Percentiles rank a stretch among this genome's conserved stretches.
Conservation (phyloP, 441 rosid genomes). For the Melastoma candidum region DNA sequence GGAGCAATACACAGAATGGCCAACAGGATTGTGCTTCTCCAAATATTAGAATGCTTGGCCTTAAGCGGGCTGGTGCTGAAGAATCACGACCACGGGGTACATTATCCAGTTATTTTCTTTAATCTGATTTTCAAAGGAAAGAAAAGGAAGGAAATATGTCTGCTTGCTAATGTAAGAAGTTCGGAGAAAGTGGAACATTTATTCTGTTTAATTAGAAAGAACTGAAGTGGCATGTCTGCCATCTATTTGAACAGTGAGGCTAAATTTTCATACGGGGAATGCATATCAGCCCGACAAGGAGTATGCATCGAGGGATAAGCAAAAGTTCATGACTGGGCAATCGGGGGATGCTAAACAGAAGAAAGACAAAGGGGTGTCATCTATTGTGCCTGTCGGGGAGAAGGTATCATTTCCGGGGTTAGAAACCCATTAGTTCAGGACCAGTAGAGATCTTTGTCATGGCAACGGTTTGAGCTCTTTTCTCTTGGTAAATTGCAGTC, state of each 20-base stretch:
- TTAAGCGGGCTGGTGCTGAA: slow-evolving; percentile 27
- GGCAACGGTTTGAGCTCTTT: too few species aligned
- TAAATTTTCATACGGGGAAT: slow-evolving; percentile 32
- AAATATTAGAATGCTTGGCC: slow-evolving; percentile 31
- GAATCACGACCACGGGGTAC: slow-evolving; percentile 32
- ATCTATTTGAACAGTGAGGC: slow-evolving; percentile 6
- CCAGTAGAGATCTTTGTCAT: too few species aligned
- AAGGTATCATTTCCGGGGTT: slow-evolving; percentile 30
- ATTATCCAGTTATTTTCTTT: neutral
- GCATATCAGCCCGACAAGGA: slow-evolving; percentile 29
- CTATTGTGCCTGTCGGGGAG: slow-evolving; percentile 26
- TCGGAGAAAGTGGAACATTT: too few species aligned
- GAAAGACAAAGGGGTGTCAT: slow-evolving; percentile 35
- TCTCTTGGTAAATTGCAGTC: slow-evolving; percentile 12
- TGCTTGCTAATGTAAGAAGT: neutral
- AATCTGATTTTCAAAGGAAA: too few species aligned
- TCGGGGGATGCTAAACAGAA: slow-evolving; percentile 38
- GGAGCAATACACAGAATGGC: slow-evolving; percentile 27
- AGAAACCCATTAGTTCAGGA: neutral
- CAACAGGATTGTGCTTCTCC: slow-evolving; percentile 26
- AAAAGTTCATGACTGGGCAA: slow-evolving; percentile 20
- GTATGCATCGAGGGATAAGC: slow-evolving; percentile 24
- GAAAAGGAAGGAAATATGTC: neutral
- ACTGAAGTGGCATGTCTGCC: too few species aligned
- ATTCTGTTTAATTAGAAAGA: too few species aligned